These are phyloP conservation scores for Chaetomium cochliodes DNA, from an alignment of 495 filamentous ascomycete genomes.

Conservation along the genomic window DNA sequence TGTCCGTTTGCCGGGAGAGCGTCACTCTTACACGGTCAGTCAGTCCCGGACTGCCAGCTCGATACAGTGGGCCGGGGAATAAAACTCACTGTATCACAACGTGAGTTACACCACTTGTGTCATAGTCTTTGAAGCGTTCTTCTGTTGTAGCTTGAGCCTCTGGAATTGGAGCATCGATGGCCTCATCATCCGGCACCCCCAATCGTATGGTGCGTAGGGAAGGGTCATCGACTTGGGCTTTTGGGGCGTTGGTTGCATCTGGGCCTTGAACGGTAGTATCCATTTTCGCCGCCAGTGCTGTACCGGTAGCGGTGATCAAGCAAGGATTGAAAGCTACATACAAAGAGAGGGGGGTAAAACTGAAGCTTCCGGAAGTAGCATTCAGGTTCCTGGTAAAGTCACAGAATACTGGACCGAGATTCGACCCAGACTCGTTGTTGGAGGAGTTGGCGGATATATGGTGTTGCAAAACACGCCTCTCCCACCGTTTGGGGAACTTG, in stretches of 20 bases:
- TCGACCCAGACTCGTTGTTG: not conserved
- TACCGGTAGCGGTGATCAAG: too few species aligned
- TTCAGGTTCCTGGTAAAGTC: not conserved
- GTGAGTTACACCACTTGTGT: conserved; percentile 2
- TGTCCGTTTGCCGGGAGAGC: conserved; percentile 12
- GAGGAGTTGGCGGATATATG: not conserved
- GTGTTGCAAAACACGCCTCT: too few species aligned
- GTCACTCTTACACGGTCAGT: conserved; percentile 9
- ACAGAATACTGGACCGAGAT: too few species aligned
- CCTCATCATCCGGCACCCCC: not conserved
- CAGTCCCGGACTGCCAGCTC: not conserved
- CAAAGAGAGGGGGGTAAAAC: too few species aligned
- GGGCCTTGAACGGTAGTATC: not conserved
- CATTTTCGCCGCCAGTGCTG: not conserved
- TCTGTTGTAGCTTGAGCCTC: conserved; percentile 8
- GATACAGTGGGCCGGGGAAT: not conserved
- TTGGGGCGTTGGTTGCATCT: not conserved
- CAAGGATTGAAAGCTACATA: too few species aligned
- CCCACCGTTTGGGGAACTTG: not conserved
- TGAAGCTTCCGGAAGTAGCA: too few species aligned
- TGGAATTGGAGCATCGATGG: conserved; percentile 15
- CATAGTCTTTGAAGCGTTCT: conserved; percentile 12
- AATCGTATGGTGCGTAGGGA: conserved; percentile 6
- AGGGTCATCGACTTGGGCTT: not conserved
- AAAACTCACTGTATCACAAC: conserved; percentile 14